Evolutionary conservation across 345 rosid genomes (phyloP).

Genomic region (Orychophragmus violaceus): DNA sequence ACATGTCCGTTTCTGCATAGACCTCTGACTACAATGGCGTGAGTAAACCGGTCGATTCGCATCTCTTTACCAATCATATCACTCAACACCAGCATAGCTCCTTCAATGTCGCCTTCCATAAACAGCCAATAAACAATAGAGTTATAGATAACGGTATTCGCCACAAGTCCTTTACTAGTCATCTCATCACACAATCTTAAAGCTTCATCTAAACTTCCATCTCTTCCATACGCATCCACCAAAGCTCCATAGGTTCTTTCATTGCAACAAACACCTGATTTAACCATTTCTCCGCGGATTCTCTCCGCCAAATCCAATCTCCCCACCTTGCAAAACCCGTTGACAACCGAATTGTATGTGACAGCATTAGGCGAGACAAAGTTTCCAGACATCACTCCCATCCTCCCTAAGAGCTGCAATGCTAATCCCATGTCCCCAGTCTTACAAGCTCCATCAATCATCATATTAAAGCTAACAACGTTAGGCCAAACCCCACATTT

Average conservation of each 20-base stretch:
- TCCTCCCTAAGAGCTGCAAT: slow-evolving; percentile 36
- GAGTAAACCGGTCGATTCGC: slow-evolving; percentile 42
- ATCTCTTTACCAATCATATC: slow-evolving; percentile 50
- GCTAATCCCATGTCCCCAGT: slow-evolving; percentile 39
- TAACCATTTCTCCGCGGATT: slow-evolving; percentile 39
- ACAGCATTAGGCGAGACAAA: slow-evolving; percentile 45
- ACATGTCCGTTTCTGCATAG: slow-evolving; percentile 41
- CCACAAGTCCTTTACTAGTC: slow-evolving; percentile 51
- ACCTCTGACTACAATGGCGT: slow-evolving; percentile 43
- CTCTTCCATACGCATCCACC: slow-evolving; percentile 51
- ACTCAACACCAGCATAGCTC: slow-evolving; percentile 35
- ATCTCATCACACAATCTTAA: slow-evolving; percentile 49
- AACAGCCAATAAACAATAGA: slow-evolving; percentile 54
- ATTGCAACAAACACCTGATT: slow-evolving; percentile 45
- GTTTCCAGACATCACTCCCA: slow-evolving; percentile 42
- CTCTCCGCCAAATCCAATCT: slow-evolving; percentile 42
- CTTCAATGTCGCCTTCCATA: slow-evolving; percentile 47
- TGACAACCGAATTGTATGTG: slow-evolving; percentile 50
- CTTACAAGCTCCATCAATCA: slow-evolving; percentile 56
- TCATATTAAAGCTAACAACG: slow-evolving; percentile 64
- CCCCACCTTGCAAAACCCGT: slow-evolving; percentile 59
- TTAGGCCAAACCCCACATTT: slow-evolving; percentile 74
- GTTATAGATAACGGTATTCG: slow-evolving; percentile 51
- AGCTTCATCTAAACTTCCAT: slow-evolving; percentile 48
- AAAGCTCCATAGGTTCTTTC: slow-evolving; percentile 64